Conservation (phyloP, 306 rosid genomes). For the Citrullus colocynthis region DNA sequence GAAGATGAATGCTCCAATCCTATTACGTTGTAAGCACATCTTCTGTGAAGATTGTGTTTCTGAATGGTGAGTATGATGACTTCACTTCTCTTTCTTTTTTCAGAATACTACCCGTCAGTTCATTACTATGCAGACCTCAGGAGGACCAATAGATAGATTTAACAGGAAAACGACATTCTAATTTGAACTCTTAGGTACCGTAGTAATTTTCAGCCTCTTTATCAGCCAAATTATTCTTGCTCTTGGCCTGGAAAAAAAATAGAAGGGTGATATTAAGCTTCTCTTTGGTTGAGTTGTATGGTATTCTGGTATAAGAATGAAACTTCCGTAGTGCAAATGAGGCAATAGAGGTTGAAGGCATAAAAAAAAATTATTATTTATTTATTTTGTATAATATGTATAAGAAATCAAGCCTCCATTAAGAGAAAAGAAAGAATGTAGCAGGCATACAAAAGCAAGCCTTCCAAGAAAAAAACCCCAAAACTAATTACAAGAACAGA, state of each 20-base stretch:
- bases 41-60: conserved; percentile 95
- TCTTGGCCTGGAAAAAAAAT: neutral
- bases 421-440: too few species aligned
- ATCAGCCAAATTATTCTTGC: neutral
- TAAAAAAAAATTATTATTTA: too few species aligned
- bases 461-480: too few species aligned
- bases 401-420: too few species aligned
- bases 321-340: neutral
- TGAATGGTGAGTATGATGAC: conserved; percentile 61
- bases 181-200: too few species aligned
- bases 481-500: too few species aligned
- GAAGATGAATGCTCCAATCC: conserved; percentile 75
- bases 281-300: neutral
- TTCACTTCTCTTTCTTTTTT: conserved; percentile 6
- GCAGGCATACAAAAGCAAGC: too few species aligned
- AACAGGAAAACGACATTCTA: too few species aligned
- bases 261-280: neutral
- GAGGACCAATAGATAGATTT: neutral
- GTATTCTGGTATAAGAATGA: neutral
- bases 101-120: neutral
- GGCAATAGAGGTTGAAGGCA: neutral
- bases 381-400: too few species aligned
- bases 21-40: conserved; percentile 75
- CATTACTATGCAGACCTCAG: neutral
- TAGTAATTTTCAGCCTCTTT: neutral